phyloP scores from a whole-genome alignment of 2,329 filamentous ascomycete species.

The Scedosporium apiospermum region DNA sequence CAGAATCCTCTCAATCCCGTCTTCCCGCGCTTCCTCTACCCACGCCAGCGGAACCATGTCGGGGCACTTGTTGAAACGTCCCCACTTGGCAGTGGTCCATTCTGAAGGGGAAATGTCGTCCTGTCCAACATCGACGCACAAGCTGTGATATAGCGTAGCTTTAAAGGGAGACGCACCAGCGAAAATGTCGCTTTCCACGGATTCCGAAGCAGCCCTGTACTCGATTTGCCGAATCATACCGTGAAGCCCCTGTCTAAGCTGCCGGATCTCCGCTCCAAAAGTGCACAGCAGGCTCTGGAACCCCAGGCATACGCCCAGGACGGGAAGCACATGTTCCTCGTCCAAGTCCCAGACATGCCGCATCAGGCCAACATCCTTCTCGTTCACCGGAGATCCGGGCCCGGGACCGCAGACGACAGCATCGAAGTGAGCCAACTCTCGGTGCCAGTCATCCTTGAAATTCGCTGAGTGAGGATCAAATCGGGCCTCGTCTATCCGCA shows the following conservation, averaged over 20 bases:
- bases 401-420: slow-evolving; percentile 87
- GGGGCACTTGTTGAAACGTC: slow-evolving; percentile 20
- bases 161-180: slow-evolving; percentile 45
- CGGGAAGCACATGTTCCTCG: slow-evolving; percentile 54
- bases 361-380: slow-evolving; percentile 77
- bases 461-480: slow-evolving; percentile 26
- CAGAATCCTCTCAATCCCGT: slow-evolving; percentile 44
- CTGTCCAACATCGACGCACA: slow-evolving; percentile 46
- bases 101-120: slow-evolving; percentile 22
- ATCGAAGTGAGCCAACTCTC: slow-evolving; percentile 54
- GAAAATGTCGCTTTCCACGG: slow-evolving; percentile 51
- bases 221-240: slow-evolving; percentile 66
- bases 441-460: slow-evolving; percentile 36
- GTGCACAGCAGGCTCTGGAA: slow-evolving; percentile 72
- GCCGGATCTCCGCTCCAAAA: slow-evolving; percentile 57
- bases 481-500: slow-evolving; percentile 60
- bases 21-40: slow-evolving; percentile 37
- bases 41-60: slow-evolving; percentile 53
- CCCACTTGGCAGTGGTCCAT: slow-evolving; percentile 32
- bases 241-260: slow-evolving; percentile 65
- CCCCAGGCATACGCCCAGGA: slow-evolving; percentile 81
- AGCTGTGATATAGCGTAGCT: slow-evolving; percentile 69
- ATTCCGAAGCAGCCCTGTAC: slow-evolving; percentile 29
- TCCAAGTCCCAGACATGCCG: slow-evolving; percentile 61
- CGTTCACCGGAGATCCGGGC: slow-evolving; percentile 66